phyloP scores from a whole-genome alignment of 148 eudicot species.

The Silene latifolia region DNA sequence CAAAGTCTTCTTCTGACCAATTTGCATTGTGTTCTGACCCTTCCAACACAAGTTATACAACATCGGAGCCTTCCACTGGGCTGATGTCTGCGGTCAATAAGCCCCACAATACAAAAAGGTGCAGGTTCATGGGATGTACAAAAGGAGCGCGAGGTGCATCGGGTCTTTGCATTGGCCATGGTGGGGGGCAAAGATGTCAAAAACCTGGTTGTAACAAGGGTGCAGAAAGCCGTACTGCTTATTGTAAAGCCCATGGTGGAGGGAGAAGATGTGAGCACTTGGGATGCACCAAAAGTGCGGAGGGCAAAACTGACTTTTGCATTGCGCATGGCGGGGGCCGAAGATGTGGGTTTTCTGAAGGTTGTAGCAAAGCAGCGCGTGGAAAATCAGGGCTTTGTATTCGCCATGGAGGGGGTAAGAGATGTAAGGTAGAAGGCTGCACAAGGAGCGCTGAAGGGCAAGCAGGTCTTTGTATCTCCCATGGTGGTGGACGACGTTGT shows the following conservation, averaged over 20 bases:
- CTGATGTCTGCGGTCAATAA: slow-evolving; percentile 39
- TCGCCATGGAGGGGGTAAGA: slow-evolving; percentile 89
- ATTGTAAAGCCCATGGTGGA: slow-evolving; percentile 96
- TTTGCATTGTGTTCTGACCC: slow-evolving; percentile 60
- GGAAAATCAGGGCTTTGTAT: slow-evolving; percentile 94
- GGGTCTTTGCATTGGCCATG: slow-evolving; percentile 88
- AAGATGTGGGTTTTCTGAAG: slow-evolving; percentile 56
- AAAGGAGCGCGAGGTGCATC: slow-evolving; percentile 95
- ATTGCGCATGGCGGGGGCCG: slow-evolving; percentile 95
- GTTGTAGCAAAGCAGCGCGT: slow-evolving; percentile 90
- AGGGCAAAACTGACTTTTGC: slow-evolving; percentile 84
- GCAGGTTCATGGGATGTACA: slow-evolving; percentile 62
- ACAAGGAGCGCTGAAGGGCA: slow-evolving; percentile 88
- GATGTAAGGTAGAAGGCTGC: slow-evolving; percentile 81
- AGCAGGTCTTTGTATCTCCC: slow-evolving; percentile 87
- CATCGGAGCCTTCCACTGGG: slow-evolving; percentile 46
- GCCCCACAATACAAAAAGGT: slow-evolving; percentile 46
- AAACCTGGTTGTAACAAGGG: slow-evolving; percentile 88
- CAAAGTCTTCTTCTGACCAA: slow-evolving; percentile 34
- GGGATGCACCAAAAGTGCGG: slow-evolving; percentile 95
- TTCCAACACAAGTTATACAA: slow-evolving; percentile 48
- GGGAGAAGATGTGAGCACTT: slow-evolving; percentile 77
- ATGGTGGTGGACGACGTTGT: slow-evolving; percentile 94
- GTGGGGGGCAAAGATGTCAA: slow-evolving; percentile 94
- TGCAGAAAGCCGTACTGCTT: slow-evolving; percentile 85